These are phyloP conservation scores for Diaporthe aspalathi DNA, from an alignment of 2,329 filamentous ascomycete genomes.

Conservation along the genomic window DNA sequence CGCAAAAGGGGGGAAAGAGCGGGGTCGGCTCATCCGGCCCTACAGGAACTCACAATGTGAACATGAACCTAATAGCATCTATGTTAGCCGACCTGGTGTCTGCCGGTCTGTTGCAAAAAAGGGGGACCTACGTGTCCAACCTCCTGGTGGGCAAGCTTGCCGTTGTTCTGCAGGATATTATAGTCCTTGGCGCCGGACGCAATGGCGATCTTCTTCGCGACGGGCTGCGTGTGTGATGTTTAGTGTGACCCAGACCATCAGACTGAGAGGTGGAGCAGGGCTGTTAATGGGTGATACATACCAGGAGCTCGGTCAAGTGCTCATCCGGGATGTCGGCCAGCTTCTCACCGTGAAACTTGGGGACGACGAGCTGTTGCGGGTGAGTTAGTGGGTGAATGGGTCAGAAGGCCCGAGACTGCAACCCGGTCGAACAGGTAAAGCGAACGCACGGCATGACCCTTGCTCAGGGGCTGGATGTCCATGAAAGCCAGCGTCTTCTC, in stretches of 20 bases:
- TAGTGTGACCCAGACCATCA: not conserved
- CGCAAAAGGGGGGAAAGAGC: not conserved
- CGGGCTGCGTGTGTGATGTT: slow-evolving; percentile 61
- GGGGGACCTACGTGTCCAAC: slow-evolving; percentile 82
- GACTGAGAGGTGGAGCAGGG: not conserved
- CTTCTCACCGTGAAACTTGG: slow-evolving; percentile 93
- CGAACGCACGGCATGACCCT: slow-evolving; percentile 83
- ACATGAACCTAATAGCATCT: slow-evolving; percentile 77
- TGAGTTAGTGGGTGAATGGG: not conserved
- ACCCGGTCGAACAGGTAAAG: not conserved
- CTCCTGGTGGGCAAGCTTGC: slow-evolving; percentile 87
- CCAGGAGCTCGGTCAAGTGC: slow-evolving; percentile 82
- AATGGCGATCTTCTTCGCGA: slow-evolving; percentile 86
- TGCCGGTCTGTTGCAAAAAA: not conserved
- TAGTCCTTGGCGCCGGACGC: slow-evolving; percentile 84
- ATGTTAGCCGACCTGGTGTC: not conserved
- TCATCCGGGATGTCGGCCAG: slow-evolving; percentile 94
- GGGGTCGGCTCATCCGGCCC: not conserved
- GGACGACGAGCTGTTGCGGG: slow-evolving; percentile 83
- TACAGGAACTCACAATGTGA: slow-evolving; percentile 77
- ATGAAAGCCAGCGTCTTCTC: slow-evolving; percentile 95
- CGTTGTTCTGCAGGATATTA: slow-evolving; percentile 98
- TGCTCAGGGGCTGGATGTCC: slow-evolving; percentile 90
- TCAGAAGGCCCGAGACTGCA: not conserved
- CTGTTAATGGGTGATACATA: slow-evolving; percentile 52